Evolutionary conservation across 768 basidiomycete genomes (phyloP), one percentile per base, ranked within the genome.

Genomic region (Kwoniella bestiolae): DNA sequence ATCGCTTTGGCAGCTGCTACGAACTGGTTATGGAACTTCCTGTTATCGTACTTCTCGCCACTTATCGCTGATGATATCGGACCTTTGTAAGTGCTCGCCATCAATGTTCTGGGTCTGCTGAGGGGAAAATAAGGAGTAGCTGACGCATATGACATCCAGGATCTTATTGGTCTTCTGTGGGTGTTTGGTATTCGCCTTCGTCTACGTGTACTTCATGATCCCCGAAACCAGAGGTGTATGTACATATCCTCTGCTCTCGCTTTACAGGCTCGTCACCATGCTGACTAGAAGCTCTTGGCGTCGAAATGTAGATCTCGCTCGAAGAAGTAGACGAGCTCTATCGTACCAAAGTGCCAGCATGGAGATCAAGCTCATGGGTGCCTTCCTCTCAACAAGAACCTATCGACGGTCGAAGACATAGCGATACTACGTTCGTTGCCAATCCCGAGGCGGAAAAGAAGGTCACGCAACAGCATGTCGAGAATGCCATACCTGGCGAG

Each of bases 121-220:
- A n/a, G n/a, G n/a, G n/a, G n/a, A n/a, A 21, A 23, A 56, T 8
- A 38, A 12, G 7, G 26, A 44, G n/a, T 21, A 5, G 21, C 6
- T 21, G 12, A 5, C 41, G 23, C 7, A 25, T 28, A 21, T 49
- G 26, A 62, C 16, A 46, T 35, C 7, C 26, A 57, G 56, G 46
- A 90, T 91, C 77, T 82, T 90, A 44, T 79, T 91, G 66, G 87
- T 90, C 75, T 91, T 91, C 84, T 90, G 86, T 76, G 88, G 89
- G 58, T 86, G 89, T 86, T 83, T 90, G 8, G 67, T 87, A 25
- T 86, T 89, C 71, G 89, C 87, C 26, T 87, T 84, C 71, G 76
- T 85, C 57, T 91, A 89, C 69, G 89, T 89, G 11, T 90, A 86
- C 76, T 77, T 90, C 51, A 87, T 86, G 78, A 85, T 91, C 45